Conservation (phyloP, 768 basidiomycete genomes). For the Rhodocollybia butyracea region DNA sequence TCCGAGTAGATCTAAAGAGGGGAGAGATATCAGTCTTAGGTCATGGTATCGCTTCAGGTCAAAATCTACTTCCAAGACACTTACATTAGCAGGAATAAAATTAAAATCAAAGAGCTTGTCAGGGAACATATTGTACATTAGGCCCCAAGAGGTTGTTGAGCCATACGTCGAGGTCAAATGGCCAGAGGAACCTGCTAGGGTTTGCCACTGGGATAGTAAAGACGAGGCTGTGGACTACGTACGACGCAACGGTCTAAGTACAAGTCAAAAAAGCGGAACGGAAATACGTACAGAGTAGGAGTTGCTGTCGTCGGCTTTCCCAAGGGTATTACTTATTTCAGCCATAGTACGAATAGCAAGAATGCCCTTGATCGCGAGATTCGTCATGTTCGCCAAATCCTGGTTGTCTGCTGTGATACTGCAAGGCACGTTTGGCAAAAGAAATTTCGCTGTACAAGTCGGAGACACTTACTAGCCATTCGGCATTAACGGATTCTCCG, state of each 20-base stretch:
- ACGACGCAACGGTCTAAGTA: background rate
- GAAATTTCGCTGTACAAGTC: background rate
- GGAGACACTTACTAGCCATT: conserved; percentile 8
- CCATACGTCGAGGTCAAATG: conserved; percentile 10
- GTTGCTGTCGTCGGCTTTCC: background rate
- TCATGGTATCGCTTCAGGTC: background rate
- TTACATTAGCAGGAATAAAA: conserved; percentile 7
- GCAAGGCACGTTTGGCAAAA: background rate
- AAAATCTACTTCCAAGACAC: background rate
- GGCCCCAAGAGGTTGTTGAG: conserved; percentile 23
- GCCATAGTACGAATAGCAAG: conserved; percentile 13
- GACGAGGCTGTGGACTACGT: background rate
- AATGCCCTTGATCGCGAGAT: conserved; percentile 13
- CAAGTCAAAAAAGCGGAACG: background rate
- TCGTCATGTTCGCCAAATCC: conserved; percentile 8
- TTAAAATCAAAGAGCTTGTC: conserved; percentile 33
- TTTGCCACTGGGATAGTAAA: conserved; percentile 6
- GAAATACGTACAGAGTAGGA: background rate
- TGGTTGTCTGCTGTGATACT: conserved; percentile 7
- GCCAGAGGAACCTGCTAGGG: conserved; percentile 1
- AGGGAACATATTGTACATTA: conserved; percentile 45
- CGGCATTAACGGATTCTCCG: conserved; percentile 1
- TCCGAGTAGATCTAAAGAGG: background rate
- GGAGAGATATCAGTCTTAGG: background rate
- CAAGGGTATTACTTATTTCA: conserved; percentile 6